A percentile compares a stretch with the other conserved stretches of the same genome.
Conservation (phyloP, 768 basidiomycete genomes). For the Lactarius quietus region DNA sequence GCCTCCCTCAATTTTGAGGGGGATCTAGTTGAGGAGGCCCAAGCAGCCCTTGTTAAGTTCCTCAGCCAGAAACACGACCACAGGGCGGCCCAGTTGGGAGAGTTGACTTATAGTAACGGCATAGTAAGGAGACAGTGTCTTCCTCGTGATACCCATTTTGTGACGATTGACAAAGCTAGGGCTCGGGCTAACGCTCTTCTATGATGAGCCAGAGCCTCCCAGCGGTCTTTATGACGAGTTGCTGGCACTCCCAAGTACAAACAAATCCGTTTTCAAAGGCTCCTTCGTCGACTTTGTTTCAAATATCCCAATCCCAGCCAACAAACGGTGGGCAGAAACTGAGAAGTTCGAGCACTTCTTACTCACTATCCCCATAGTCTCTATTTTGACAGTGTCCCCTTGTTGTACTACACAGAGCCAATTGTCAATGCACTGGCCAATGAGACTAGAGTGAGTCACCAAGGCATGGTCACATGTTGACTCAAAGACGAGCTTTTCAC, state of each 20-base stretch:
- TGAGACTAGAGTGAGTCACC: slow-evolving; percentile 7
- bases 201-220: slow-evolving; percentile 48
- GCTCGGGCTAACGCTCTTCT: slow-evolving; percentile 39
- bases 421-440: slow-evolving; percentile 10
- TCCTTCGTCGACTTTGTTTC: slow-evolving; percentile 37
- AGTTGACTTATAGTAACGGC: slow-evolving; percentile 6
- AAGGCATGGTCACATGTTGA: too few relatives aligned
- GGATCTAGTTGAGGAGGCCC: not conserved
- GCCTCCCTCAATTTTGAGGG: slow-evolving; percentile 6
- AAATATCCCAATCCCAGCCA: slow-evolving; percentile 31
- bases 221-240: slow-evolving; percentile 46
- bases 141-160: slow-evolving; percentile 5
- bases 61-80: not conserved
- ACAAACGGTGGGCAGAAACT: slow-evolving; percentile 19
- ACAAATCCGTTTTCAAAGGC: slow-evolving; percentile 35
- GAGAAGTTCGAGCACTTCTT: not conserved
- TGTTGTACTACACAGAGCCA: not conserved
- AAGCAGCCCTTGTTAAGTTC: slow-evolving; percentile 7
- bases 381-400: slow-evolving; percentile 8
- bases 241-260: slow-evolving; percentile 37
- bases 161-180: slow-evolving; percentile 28
- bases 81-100: slow-evolving; percentile 8
- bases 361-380: slow-evolving; percentile 18
- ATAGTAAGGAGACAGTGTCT: slow-evolving; percentile 35
- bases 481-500: not conserved